phyloP scores from a whole-genome alignment of 768 basidiomycete species.

The Cystofilobasidium capitatum region DNA sequence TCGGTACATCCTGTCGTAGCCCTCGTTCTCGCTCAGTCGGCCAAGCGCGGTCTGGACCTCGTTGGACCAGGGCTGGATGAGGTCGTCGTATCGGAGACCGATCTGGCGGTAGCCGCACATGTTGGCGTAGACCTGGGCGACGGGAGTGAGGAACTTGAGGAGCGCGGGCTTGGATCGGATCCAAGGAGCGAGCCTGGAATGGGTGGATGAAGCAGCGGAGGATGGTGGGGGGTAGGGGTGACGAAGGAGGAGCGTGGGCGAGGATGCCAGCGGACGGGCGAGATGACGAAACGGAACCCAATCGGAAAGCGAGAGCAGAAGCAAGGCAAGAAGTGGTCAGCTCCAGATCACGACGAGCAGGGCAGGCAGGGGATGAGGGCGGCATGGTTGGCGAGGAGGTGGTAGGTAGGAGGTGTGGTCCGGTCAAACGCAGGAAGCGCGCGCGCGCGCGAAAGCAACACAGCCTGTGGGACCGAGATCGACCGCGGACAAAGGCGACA shows the following conservation, averaged over 20 bases:
- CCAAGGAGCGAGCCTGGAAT: slow-evolving; percentile 4
- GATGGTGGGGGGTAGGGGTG: not conserved
- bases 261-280: not conserved
- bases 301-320: not conserved
- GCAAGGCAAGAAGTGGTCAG: not conserved
- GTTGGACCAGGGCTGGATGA: slow-evolving; percentile 5
- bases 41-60: slow-evolving; percentile 51
- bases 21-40: slow-evolving; percentile 67
- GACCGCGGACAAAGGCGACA: too few relatives aligned
- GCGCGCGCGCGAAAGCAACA: too few relatives aligned
- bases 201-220: too few relatives aligned
- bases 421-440: too few relatives aligned
- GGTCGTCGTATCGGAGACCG: slow-evolving; percentile 3
- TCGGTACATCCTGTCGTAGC: slow-evolving; percentile 84
- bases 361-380: too few relatives aligned
- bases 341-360: not conserved
- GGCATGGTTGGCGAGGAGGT: too few relatives aligned
- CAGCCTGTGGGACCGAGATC: too few relatives aligned
- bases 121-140: slow-evolving; percentile 6
- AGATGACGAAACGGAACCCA: not conserved
- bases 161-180: slow-evolving; percentile 6
- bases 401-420: too few relatives aligned
- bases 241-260: not conserved
- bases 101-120: slow-evolving; percentile 5
- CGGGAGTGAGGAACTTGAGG: not conserved